phyloP scores from a whole-genome alignment of 257 asterid genomes.

The Plantago major region DNA sequence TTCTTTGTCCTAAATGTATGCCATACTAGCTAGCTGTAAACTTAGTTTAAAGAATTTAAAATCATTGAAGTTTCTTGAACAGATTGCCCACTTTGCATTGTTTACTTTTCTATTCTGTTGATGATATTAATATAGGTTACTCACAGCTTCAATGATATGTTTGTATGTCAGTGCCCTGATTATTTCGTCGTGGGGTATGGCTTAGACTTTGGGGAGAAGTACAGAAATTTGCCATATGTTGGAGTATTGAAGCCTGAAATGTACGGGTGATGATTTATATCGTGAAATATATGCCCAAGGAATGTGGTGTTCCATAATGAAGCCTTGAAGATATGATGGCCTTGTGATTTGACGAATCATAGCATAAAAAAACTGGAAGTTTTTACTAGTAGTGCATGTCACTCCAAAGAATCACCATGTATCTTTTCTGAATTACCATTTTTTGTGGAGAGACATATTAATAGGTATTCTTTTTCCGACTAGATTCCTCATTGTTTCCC shows the following conservation, averaged over 20 bases:
- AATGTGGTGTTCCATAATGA: background rate
- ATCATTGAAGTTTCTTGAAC: too few species aligned
- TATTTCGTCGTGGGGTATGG: conserved; percentile 91
- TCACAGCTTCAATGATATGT: background rate
- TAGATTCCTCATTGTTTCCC: too few species aligned
- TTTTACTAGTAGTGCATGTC: too few species aligned
- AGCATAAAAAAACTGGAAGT: too few species aligned
- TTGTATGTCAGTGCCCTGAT: conserved; percentile 73
- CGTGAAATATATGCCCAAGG: background rate
- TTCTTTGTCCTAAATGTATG: too few species aligned
- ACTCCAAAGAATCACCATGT: too few species aligned
- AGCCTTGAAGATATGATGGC: background rate
- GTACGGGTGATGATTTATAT: conserved; percentile 30
- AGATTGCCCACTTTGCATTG: background rate
- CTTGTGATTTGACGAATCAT: background rate
- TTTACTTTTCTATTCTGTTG: background rate
- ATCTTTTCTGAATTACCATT: too few species aligned
- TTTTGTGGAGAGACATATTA: too few species aligned
- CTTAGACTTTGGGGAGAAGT: conserved; percentile 69
- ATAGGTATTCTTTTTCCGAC: too few species aligned
- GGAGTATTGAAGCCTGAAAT: conserved; percentile 83
- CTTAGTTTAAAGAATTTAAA: too few species aligned
- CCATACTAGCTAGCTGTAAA: too few species aligned
- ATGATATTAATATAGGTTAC: background rate
- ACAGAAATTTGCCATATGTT: conserved; percentile 82